Evolutionary conservation across 345 rosid species (phyloP).

Genomic region (Theobroma cacao): DNA sequence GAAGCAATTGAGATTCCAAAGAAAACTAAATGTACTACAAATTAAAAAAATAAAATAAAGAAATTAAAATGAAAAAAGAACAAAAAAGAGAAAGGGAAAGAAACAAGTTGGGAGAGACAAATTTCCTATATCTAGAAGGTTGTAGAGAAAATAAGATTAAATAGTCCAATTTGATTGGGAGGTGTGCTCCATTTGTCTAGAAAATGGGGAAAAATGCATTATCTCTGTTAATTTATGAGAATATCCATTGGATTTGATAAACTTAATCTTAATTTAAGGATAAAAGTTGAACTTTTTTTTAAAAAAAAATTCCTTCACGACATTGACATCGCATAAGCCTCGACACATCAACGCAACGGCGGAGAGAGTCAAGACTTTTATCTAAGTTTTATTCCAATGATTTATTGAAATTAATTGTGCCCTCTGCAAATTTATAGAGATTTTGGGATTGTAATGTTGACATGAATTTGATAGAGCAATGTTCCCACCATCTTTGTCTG

Average conservation of each 20-base stretch:
- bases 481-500: too few relatives aligned
- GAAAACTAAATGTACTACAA: neutral
- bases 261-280: too few relatives aligned
- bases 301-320: too few relatives aligned
- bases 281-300: too few relatives aligned
- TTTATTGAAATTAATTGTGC: too few relatives aligned
- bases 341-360: too few relatives aligned
- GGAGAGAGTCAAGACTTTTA: too few relatives aligned
- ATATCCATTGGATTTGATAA: neutral
- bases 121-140: neutral
- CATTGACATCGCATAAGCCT: too few relatives aligned
- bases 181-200: neutral
- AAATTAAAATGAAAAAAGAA: neutral
- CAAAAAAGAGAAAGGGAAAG: neutral
- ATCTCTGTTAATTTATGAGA: neutral
- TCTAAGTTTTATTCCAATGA: too few relatives aligned
- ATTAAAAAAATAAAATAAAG: neutral
- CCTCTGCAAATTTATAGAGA: too few relatives aligned
- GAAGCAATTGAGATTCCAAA: neutral
- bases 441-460: too few relatives aligned
- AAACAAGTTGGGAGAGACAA: neutral
- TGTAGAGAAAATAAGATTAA: neutral
- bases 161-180: neutral
- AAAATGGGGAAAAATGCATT: neutral
- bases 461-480: too few relatives aligned